Evolutionary conservation across 148 eudicot genomes (phyloP), one percentile per base, ranked within the genome.

Genomic region (Talinum fruticosum): DNA sequence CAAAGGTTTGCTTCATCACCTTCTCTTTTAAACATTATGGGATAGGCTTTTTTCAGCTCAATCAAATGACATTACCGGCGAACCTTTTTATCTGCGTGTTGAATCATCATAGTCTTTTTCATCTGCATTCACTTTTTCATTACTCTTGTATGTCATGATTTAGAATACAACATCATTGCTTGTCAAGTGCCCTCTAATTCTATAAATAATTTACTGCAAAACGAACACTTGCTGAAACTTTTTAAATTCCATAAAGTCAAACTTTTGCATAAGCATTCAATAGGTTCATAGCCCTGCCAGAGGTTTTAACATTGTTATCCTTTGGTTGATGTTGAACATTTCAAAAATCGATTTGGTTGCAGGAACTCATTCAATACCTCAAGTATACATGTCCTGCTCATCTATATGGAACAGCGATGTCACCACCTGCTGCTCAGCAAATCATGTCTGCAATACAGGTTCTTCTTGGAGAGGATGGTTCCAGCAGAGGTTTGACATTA

Each of bases 371-470:
- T 70, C 89, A 90, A 86, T 92, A 83, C 78, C 79, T 94, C 75
- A 94, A 90, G 76, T 83, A 85, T 68, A 82, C 85, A 23, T 92
- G 98, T 73, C 98, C 98, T 45, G 97, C 97, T 81, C 97, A 94
- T 86, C 86, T 94, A 26, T 94, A 94, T 80, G 97, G 97, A 33
- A 94, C 97, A 70, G 86, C 98, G 77, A 92, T 94, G 80, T 94
- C 98, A 72, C 97, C 98, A 53, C 98, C 97, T 47, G 92, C 98
- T 77, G 97, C 97, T 28, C 90, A 94, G 82, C 98, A 94, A 85
- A 94, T 90, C 61, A 87, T 94, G 24, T 94, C 97, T 74, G 77
- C 98, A 33, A 93, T 90, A 34, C 78, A 84, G 85, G 95, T 90
- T 78, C 82, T 94, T 73, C 95, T 92, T 67, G 97, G 98, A 73